phyloP scores from a whole-genome alignment of 108 stramenopile genomes.

The Aurantiochytrium sp. region DNA sequence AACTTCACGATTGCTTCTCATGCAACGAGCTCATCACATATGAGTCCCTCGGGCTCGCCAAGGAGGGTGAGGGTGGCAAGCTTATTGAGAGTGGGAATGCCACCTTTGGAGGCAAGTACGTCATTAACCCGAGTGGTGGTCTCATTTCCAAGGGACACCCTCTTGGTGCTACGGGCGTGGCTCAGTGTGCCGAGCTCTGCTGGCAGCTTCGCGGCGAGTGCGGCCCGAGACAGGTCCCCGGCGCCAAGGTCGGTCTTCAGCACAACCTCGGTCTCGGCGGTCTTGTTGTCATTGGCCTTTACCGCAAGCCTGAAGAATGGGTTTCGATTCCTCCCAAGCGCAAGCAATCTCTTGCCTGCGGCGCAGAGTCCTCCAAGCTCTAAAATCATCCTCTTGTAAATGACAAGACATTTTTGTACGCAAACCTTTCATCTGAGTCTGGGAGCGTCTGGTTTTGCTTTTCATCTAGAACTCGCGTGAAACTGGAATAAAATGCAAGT shows the following conservation, averaged over 20 bases:
- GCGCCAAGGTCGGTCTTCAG: not conserved
- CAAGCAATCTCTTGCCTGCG: not conserved
- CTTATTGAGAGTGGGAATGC: not conserved
- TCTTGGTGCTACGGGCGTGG: not conserved
- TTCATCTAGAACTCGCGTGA: no score
- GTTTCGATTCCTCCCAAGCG: not conserved
- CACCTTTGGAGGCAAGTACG: not conserved
- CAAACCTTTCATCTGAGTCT: no score
- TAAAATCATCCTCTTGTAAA: no score
- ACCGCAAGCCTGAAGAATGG: not conserved
- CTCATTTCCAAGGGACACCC: not conserved
- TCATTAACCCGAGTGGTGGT: not conserved
- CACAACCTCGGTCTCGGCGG: not conserved
- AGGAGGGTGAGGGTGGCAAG: not conserved
- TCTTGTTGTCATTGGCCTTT: not conserved
- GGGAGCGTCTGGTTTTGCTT: no score
- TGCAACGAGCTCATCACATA: constrained; percentile 14
- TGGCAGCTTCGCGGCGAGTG: not conserved
- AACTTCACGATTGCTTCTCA: not conserved
- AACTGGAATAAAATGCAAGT: no score
- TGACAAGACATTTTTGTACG: no score
- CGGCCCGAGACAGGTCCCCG: not conserved
- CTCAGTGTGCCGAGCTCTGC: constrained; percentile 10
- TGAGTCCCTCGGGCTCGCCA: not conserved
- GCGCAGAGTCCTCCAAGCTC: not conserved